A percentile compares a stretch with the other conserved stretches of the same genome.
phyloP scores from a whole-genome alignment of 306 rosid species.

The Prunus campanulata region DNA sequence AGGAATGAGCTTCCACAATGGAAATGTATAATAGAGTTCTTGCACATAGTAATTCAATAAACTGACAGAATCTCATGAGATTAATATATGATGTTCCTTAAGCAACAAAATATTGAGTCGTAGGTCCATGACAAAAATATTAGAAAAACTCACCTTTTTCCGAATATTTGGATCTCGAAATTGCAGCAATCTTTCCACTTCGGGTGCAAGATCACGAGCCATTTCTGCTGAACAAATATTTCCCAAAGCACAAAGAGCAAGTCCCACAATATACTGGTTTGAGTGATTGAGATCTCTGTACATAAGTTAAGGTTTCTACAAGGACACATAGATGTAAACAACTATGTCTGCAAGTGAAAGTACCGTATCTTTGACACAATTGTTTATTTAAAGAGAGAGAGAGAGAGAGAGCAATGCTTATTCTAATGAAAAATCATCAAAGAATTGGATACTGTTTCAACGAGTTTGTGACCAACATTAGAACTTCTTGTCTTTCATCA shows the following conservation, averaged over 20 bases:
- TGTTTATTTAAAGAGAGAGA: background rate
- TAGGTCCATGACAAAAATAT: background rate
- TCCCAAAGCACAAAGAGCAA: conserved; percentile 98
- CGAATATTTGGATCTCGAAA: conserved; percentile 94
- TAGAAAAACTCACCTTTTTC: conserved; percentile 61
- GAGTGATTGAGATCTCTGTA: conserved; percentile 93
- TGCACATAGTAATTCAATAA: background rate
- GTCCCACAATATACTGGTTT: conserved; percentile 98
- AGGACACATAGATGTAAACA: conserved; percentile 15
- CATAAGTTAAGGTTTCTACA: conserved; percentile 57
- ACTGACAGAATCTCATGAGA: background rate
- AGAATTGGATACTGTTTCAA: conserved; percentile 92
- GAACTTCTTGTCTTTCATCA: conserved; percentile 99
- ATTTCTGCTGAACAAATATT: conserved; percentile 98
- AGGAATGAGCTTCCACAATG: background rate
- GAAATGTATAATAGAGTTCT: background rate
- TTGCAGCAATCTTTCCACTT: conserved; percentile 88
- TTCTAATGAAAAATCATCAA: conserved; percentile 20
- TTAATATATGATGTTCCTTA: background rate
- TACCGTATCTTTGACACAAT: conserved; percentile 16
- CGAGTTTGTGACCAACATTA: conserved; percentile 97
- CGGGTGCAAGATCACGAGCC: conserved; percentile 99
- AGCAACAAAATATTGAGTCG: conserved; percentile 5
- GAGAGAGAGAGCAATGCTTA: background rate
- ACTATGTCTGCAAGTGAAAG: conserved; percentile 24